Conservation (phyloP, 2,329 filamentous ascomycete species). For the Fusarium zealandicum region DNA sequence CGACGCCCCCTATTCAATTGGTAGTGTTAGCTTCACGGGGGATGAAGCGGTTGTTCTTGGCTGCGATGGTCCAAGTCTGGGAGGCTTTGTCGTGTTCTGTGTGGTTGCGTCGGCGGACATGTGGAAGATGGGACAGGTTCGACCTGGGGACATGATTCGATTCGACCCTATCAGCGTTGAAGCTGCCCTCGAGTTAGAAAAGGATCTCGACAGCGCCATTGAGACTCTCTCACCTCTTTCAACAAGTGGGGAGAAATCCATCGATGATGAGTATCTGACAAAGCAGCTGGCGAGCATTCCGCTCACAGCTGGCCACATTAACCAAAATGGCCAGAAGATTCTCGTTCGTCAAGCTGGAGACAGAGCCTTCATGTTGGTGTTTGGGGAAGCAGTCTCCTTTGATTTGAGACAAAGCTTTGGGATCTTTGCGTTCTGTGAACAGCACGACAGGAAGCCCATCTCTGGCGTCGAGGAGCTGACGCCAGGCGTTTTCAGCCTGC, state of each 20-base stretch:
- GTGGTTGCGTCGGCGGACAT: conserved; percentile 49
- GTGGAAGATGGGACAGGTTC: conserved; percentile 53
- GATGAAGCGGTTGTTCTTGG: conserved; percentile 51
- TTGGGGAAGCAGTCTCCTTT: conserved; percentile 42
- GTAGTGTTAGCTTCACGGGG: conserved; percentile 53
- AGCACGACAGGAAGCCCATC: conserved; percentile 40
- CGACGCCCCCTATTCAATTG: conserved; percentile 50
- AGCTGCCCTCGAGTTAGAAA: conserved; percentile 38
- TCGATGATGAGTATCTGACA: background rate
- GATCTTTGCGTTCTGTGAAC: conserved; percentile 47
- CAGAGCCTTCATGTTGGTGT: conserved; percentile 46
- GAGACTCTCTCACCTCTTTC: conserved; percentile 22
- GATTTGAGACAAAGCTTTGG: conserved; percentile 44
- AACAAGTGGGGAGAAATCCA: rapidly evolving
- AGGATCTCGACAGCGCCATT: conserved; percentile 34
- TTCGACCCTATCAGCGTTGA: conserved; percentile 43
- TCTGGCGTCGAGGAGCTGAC: conserved; percentile 43
- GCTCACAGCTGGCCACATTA: conserved; percentile 27
- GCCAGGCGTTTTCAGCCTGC: conserved; percentile 47
- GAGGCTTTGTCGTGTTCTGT: conserved; percentile 51
- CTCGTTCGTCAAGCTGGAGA: conserved; percentile 45
- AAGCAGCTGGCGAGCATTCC: background rate
- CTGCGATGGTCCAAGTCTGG: conserved; percentile 51
- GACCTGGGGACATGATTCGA: conserved; percentile 48
- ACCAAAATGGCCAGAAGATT: conserved; percentile 24